Conservation (phyloP, 768 basidiomycete species). For the Suillus paluster region DNA sequence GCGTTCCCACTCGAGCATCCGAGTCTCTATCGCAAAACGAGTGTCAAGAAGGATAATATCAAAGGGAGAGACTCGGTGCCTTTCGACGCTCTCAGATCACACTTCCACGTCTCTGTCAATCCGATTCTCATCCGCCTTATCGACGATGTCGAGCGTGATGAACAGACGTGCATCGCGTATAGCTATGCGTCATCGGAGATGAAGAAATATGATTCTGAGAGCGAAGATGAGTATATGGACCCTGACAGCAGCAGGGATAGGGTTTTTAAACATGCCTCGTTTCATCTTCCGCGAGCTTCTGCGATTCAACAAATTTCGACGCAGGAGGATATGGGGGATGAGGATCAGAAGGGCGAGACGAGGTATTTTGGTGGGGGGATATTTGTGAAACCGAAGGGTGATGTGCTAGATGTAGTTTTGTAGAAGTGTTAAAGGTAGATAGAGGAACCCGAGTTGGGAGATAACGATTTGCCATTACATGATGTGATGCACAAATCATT, state of each 20-base stretch:
- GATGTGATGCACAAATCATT: no score
- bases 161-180: background rate
- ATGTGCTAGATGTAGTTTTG: background rate
- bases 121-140: background rate
- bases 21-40: slow-evolving; percentile 1
- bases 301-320: background rate
- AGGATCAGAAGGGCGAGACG: background rate
- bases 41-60: background rate
- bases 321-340: background rate
- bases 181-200: background rate
- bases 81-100: background rate
- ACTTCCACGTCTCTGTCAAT: background rate
- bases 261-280: background rate
- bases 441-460: no score
- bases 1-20: background rate
- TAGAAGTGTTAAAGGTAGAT: no score
- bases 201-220: background rate
- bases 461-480: no score
- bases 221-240: background rate
- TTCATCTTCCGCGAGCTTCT: background rate
- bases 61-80: background rate
- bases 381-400: background rate
- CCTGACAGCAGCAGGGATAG: accelerated
- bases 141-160: background rate
- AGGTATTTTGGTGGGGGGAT: background rate